Conservation (phyloP, 768 basidiomycete species). For the Fomitopsis serialis region DNA sequence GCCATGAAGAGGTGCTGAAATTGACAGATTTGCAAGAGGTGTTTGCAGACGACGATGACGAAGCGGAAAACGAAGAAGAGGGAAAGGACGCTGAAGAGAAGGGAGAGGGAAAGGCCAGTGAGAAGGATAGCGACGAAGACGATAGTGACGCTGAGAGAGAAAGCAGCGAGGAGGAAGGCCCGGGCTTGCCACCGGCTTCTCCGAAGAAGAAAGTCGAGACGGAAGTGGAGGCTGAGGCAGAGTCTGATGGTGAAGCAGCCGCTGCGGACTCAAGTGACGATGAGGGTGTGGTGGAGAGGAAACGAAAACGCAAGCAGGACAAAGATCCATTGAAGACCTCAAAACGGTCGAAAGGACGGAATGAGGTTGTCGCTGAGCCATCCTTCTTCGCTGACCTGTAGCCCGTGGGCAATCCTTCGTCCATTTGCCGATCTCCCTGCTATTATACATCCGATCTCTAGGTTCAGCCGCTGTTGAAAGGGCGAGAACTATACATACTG, state of each 20-base stretch:
- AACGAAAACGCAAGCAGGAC: conserved; percentile 53
- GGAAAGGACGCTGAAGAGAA: conserved; percentile 27
- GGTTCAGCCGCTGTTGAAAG: too few species aligned
- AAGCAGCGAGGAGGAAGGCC: conserved; percentile 25
- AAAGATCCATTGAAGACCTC: conserved; percentile 39
- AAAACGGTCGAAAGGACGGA: conserved; percentile 55
- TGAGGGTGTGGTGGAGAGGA: conserved; percentile 29
- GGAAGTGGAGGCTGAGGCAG: conserved; percentile 12
- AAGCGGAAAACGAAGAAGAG: conserved; percentile 25
- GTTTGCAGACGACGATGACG: conserved; percentile 49
- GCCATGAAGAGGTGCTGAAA: conserved; percentile 83
- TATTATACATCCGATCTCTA: too few species aligned
- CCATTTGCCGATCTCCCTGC: too few species aligned
- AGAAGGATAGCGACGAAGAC: conserved; percentile 22
- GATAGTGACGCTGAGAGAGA: conserved; percentile 22
- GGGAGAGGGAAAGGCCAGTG: conserved; percentile 27
- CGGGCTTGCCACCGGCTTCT: conserved; percentile 28
- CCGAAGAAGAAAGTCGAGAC: conserved; percentile 20
- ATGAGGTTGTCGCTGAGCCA: conserved; percentile 50
- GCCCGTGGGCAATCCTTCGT: too few species aligned
- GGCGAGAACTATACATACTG: too few species aligned
- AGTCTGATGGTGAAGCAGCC: too few species aligned
- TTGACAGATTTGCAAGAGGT: conserved; percentile 81
- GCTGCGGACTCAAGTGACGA: conserved; percentile 4
- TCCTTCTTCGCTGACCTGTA: conserved; percentile 68